A percentile compares a stretch with the other conserved stretches of the same genome.
Evolutionary conservation across 2,329 filamentous ascomycete genomes (phyloP).

Genomic region (Neonectria magnoliae): DNA sequence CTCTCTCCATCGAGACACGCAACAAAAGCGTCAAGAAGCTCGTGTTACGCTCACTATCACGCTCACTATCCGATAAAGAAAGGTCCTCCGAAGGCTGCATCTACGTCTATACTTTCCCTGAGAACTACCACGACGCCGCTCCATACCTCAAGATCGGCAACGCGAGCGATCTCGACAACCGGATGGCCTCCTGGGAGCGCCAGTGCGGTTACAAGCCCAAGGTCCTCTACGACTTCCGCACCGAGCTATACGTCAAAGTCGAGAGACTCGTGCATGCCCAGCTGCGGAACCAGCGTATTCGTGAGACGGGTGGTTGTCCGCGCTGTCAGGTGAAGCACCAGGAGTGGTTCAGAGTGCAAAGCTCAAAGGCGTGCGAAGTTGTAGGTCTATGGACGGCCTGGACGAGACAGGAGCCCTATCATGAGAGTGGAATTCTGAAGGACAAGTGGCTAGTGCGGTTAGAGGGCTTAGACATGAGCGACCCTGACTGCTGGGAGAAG

Average conservation of each 20-base stretch:
- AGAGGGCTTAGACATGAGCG: constrained; percentile 36
- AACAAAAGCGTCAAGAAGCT: constrained; percentile 32
- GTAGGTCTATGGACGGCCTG: constrained; percentile 43
- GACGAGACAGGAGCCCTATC: constrained; percentile 43
- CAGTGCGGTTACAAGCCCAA: constrained; percentile 41
- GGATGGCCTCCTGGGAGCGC: constrained; percentile 38
- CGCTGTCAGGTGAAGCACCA: constrained; percentile 35
- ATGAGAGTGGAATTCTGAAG: constrained; percentile 36
- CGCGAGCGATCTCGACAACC: constrained; percentile 30
- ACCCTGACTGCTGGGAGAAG: constrained; percentile 40
- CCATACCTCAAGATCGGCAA: constrained; percentile 46
- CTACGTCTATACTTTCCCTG: constrained; percentile 41
- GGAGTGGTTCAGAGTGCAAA: constrained; percentile 45
- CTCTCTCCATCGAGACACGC: constrained; percentile 13
- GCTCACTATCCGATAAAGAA: constrained; percentile 12
- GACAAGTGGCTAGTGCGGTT: constrained; percentile 36
- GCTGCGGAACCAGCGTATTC: constrained; percentile 38
- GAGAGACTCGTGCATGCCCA: constrained; percentile 45
- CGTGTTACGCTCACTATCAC: constrained; percentile 21
- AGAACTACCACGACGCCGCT: constrained; percentile 23
- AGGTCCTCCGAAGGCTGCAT: constrained; percentile 26
- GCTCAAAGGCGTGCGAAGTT: constrained; percentile 20
- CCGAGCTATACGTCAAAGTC: constrained; percentile 39
- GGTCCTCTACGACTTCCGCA: constrained; percentile 23
- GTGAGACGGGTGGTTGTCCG: constrained; percentile 37